Percentiles rank a stretch among this genome's conserved stretches.
These are phyloP conservation scores for Fibroporia radiculosa DNA, from an alignment of 768 basidiomycete species.

Conservation along the genomic window DNA sequence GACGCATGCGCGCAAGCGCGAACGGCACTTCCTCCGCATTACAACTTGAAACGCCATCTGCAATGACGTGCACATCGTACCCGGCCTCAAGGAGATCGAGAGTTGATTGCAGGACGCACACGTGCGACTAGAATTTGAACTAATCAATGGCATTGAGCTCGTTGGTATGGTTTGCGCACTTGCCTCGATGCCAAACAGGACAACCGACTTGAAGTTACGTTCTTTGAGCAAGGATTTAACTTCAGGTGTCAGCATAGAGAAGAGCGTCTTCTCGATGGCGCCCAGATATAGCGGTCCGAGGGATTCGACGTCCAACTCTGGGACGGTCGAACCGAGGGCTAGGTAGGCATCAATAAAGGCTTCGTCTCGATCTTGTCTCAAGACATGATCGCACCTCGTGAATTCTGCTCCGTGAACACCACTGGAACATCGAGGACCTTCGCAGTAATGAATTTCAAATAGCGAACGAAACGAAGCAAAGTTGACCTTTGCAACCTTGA, in stretches of 20 bases:
- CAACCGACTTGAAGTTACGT: constrained; percentile 46
- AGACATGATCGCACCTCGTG: constrained; percentile 45
- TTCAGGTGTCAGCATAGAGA: constrained; percentile 79
- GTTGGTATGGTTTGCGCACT: constrained; percentile 12
- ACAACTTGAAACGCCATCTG: constrained; percentile 79
- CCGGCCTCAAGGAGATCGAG: constrained; percentile 51
- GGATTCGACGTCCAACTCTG: constrained; percentile 47
- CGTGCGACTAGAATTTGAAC: constrained; percentile 55
- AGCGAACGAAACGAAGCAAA: no score
- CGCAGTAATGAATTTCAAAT: background rate
- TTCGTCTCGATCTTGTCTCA: background rate
- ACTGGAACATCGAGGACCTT: constrained; percentile 64
- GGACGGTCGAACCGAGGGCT: constrained; percentile 66
- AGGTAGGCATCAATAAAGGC: background rate
- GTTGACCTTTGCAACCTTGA: constrained; percentile 65
- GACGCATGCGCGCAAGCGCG: constrained; percentile 62
- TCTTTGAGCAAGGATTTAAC: constrained; percentile 44
- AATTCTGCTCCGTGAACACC: constrained; percentile 79
- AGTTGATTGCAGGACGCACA: constrained; percentile 83
- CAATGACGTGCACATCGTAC: constrained; percentile 60
- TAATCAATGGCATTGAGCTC: background rate
- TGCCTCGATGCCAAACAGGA: constrained; percentile 88
- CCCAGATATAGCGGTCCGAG: constrained; percentile 52
- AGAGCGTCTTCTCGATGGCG: constrained; percentile 68
- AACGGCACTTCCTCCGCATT: constrained; percentile 75